phyloP scores from a whole-genome alignment of 805 yeast genomes.

The Saccharomycopsis amapae region DNA sequence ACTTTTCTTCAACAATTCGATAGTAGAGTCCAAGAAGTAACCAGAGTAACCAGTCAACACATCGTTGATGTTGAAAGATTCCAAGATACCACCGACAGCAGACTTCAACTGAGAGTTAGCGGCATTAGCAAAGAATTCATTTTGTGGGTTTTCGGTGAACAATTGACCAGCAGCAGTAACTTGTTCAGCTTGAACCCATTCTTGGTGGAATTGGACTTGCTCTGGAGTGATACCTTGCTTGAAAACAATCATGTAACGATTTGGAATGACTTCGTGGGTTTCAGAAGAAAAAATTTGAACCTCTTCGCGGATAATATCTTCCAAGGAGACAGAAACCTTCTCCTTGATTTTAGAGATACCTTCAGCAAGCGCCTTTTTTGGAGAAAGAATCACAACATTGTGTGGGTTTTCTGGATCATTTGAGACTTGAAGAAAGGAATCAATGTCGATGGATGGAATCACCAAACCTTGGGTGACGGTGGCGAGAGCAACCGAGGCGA shows the following conservation, averaged over 20 bases:
- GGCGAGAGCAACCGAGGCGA: constrained; percentile 33
- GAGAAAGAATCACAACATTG: constrained; percentile 5
- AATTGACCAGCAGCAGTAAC: constrained; percentile 34
- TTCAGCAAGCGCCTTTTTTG: constrained; percentile 11
- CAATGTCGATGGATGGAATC: constrained; percentile 46
- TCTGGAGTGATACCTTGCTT: constrained; percentile 53
- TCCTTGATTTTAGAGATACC: constrained; percentile 13
- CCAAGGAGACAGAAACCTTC: constrained; percentile 13
- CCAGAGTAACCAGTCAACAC: constrained; percentile 78
- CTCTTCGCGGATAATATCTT: constrained; percentile 20
- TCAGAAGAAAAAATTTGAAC: constrained; percentile 45
- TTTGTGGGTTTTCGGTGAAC: constrained; percentile 29
- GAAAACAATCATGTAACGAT: constrained; percentile 81
- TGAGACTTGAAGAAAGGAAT: constrained; percentile 31
- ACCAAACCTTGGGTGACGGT: constrained; percentile 47
- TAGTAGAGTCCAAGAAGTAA: constrained; percentile 63
- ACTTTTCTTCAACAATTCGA: constrained; percentile 64
- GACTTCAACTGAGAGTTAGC: constrained; percentile 23
- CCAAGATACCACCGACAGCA: constrained; percentile 20
- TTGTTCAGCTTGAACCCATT: constrained; percentile 55
- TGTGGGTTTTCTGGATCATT: constrained; percentile 19
- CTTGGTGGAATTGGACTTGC: constrained; percentile 56
- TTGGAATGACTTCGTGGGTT: constrained; percentile 47
- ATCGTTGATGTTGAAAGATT: constrained; percentile 47
- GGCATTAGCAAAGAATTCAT: constrained; percentile 34